phyloP scores from a whole-genome alignment of 1,284 basidiomycete species.

The Quambalaria eucalypti region DNA sequence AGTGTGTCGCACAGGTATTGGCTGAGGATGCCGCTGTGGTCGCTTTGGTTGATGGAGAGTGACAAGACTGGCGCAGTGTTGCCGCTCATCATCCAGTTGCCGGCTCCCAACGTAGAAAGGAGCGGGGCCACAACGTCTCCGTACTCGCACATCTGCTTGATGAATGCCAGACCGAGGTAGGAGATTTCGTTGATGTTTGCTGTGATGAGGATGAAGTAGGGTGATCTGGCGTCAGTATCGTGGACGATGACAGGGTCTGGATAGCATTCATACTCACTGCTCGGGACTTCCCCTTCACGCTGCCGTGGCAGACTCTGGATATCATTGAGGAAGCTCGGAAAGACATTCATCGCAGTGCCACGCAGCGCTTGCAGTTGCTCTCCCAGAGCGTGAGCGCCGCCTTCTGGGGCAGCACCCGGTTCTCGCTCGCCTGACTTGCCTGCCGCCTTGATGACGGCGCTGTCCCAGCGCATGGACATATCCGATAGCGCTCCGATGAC shows the following conservation, averaged over 20 bases:
- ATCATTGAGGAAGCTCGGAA: constrained; percentile 41
- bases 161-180: constrained; percentile 29
- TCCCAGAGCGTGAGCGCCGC: constrained; percentile 5
- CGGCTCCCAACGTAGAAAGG: constrained; percentile 29
- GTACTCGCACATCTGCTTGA: constrained; percentile 31
- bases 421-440: constrained; percentile 7
- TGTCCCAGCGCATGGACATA: constrained; percentile 5
- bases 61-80: constrained; percentile 28
- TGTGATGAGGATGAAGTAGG: no score
- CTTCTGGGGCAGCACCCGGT: constrained; percentile 3
- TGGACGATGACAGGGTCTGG: background rate
- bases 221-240: no score
- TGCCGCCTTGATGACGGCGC: constrained; percentile 4
- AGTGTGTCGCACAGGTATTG: constrained; percentile 33
- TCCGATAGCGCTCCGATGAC: constrained; percentile 7
- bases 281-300: constrained; percentile 32
- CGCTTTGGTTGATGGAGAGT: constrained; percentile 14
- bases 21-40: constrained; percentile 18
- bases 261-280: constrained; percentile 8
- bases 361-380: constrained; percentile 10
- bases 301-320: constrained; percentile 36
- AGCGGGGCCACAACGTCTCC: constrained; percentile 32
- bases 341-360: constrained; percentile 30
- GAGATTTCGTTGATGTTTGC: constrained; percentile 40
- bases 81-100: constrained; percentile 38